Evolutionary conservation across 208 protist species (phyloP).

Genomic region (Porcisia hertigi): DNA sequence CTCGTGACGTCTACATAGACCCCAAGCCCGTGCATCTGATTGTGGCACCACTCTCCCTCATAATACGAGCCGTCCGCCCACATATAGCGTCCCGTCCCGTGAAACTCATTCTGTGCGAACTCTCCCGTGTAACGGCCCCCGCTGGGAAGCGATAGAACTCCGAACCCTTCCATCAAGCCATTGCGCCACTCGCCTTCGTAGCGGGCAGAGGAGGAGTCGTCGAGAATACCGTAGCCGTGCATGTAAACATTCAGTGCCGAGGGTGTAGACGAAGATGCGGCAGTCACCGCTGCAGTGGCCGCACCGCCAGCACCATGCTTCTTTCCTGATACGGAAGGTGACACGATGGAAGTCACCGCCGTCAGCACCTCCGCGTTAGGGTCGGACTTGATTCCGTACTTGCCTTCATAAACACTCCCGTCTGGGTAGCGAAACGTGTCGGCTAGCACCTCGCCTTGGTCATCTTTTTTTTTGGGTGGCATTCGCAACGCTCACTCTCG

Average conservation of each 20-base stretch:
- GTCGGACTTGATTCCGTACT: constrained; percentile 34
- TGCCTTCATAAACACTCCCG: constrained; percentile 75
- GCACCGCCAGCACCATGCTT: constrained; percentile 18
- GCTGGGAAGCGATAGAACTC: constrained; percentile 56
- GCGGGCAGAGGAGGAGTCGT: constrained; percentile 56
- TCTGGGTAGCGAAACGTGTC: constrained; percentile 61
- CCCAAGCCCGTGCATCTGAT: constrained; percentile 86
- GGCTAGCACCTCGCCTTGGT: constrained; percentile 53
- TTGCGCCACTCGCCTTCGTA: constrained; percentile 89
- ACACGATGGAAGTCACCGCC: constrained; percentile 3
- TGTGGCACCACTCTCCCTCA: constrained; percentile 79
- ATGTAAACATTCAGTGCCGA: constrained; percentile 17
- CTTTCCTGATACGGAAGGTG: constrained; percentile 10
- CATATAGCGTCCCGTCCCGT: constrained; percentile 74
- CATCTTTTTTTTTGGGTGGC: constrained; percentile 74
- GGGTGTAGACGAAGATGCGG: not conserved
- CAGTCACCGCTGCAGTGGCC: not conserved
- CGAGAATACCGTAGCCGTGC: constrained; percentile 32
- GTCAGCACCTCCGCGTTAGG: constrained; percentile 7
- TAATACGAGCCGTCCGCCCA: constrained; percentile 91
- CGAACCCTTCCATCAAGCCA: constrained; percentile 68
- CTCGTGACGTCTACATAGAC: constrained; percentile 72
- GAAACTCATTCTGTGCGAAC: constrained; percentile 60
- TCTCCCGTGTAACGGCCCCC: constrained; percentile 59
- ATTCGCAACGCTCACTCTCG: constrained; percentile 22